phyloP scores from a whole-genome alignment of 179 eudicot species.

The Actinidia chinensis region DNA sequence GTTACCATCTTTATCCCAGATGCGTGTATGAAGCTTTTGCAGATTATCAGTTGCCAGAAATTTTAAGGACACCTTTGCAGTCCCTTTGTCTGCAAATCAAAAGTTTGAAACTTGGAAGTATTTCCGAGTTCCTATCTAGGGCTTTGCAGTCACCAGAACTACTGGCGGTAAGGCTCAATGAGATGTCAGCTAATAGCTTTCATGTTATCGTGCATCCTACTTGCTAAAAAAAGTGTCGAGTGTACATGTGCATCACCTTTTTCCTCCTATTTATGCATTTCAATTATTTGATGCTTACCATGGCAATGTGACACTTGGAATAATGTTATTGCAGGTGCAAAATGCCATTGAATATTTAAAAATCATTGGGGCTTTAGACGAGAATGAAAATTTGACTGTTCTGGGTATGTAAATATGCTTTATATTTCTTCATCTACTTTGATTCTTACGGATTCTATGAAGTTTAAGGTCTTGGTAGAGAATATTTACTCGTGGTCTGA shows the following conservation, averaged over 20 bases:
- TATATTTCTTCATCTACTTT: slow-evolving; percentile 10
- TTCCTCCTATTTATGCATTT: not conserved
- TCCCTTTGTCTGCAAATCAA: slow-evolving; percentile 84
- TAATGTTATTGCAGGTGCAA: slow-evolving; percentile 55
- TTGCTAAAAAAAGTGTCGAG: not conserved
- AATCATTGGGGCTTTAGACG: slow-evolving; percentile 75
- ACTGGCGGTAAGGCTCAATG: slow-evolving; percentile 56
- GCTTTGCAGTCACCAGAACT: slow-evolving; percentile 78
- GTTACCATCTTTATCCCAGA: slow-evolving; percentile 84
- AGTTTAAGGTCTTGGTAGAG: not conserved
- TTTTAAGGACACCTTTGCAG: slow-evolving; percentile 80
- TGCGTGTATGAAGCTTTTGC: slow-evolving; percentile 78
- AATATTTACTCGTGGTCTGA: slow-evolving; percentile 5
- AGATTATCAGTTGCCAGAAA: slow-evolving; percentile 77
- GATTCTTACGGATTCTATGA: not conserved
- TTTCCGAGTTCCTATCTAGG: slow-evolving; percentile 71
- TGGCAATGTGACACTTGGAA: not conserved
- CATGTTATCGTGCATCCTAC: not conserved
- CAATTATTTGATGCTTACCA: not conserved
- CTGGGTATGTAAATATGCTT: slow-evolving; percentile 44
- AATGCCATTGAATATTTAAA: slow-evolving; percentile 81
- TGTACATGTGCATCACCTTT: not conserved
- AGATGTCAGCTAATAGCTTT: not conserved
- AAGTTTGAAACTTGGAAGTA: slow-evolving; percentile 79
- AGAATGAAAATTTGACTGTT: slow-evolving; percentile 64